phyloP scores from a whole-genome alignment of 495 filamentous ascomycete genomes.

The Penicillium daleae region DNA sequence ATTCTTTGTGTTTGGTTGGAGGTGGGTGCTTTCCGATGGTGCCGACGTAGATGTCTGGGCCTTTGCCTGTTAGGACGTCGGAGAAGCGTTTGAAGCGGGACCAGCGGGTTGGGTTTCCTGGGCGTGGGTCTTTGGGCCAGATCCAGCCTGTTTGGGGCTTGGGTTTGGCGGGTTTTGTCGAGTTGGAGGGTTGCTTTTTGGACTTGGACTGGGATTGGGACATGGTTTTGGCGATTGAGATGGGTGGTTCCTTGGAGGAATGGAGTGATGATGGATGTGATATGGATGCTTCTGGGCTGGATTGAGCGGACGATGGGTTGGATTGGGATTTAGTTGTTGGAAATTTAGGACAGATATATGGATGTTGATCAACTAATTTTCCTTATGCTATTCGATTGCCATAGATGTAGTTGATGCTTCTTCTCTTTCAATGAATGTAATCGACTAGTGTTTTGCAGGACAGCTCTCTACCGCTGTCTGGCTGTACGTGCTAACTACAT shows the following conservation, averaged over 20 bases:
- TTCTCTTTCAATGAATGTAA: neutral
- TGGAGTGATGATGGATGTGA: neutral
- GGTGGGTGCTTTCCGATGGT: conserved; percentile 12
- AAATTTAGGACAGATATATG: neutral
- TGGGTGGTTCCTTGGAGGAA: neutral
- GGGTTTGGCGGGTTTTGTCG: conserved; percentile 12
- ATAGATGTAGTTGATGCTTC: neutral
- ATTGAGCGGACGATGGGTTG: neutral
- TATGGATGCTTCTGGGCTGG: neutral
- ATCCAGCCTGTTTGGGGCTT: conserved; percentile 32
- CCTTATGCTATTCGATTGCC: neutral
- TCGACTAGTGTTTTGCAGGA: neutral
- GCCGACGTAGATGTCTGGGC: conserved; percentile 50
- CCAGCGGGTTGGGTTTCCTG: conserved; percentile 40
- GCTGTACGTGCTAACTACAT: neutral
- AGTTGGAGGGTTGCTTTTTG: conserved; percentile 3
- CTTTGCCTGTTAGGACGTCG: conserved; percentile 44
- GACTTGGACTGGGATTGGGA: neutral
- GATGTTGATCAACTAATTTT: neutral
- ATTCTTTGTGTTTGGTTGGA: neutral
- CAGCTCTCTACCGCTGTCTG: neutral
- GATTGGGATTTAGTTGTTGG: neutral
- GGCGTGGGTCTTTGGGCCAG: conserved; percentile 47
- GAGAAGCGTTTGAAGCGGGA: conserved; percentile 37
- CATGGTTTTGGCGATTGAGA: neutral